Conservation (phyloP, 805 yeast genomes). For the Wickerhamiella occidentalis region DNA sequence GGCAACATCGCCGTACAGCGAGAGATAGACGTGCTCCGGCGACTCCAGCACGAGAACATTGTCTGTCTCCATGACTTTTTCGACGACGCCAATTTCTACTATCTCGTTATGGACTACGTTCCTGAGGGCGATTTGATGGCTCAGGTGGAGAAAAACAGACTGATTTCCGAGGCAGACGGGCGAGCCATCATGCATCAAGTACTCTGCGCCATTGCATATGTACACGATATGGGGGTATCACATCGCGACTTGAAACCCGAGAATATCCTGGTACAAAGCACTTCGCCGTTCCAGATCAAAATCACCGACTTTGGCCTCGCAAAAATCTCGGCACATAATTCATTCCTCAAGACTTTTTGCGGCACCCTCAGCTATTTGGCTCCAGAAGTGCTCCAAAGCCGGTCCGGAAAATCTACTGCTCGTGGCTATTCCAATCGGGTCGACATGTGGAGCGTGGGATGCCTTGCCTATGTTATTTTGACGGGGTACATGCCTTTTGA, state of each 20-base stretch:
- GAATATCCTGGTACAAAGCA: conserved; percentile 78
- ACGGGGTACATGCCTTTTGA: conserved; percentile 93
- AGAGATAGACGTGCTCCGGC: conserved; percentile 55
- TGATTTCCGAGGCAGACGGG: conserved; percentile 78
- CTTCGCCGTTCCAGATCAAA: conserved; percentile 83
- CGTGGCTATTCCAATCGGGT: conserved; percentile 63
- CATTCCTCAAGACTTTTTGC: conserved; percentile 90
- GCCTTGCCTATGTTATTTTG: conserved; percentile 78
- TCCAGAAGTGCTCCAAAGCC: conserved; percentile 64
- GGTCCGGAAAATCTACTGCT: conserved; percentile 17
- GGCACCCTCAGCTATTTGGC: conserved; percentile 96
- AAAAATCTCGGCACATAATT: conserved; percentile 69
- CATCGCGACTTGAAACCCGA: conserved; percentile 96
- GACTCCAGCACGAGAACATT: conserved; percentile 72
- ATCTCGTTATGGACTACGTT: conserved; percentile 88
- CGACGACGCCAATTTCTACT: conserved; percentile 70
- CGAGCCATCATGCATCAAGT: conserved; percentile 79
- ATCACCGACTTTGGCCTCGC: conserved; percentile 96
- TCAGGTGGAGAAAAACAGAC: conserved; percentile 81
- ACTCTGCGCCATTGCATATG: conserved; percentile 70
- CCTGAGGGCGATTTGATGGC: conserved; percentile 98
- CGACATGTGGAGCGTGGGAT: conserved; percentile 97
- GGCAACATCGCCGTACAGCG: conserved; percentile 73
- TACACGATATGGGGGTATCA: conserved; percentile 82
- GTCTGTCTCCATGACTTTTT: conserved; percentile 72